phyloP scores from a whole-genome alignment of 2,329 filamentous ascomycete species.

The Zelopaecilomyces penicillatus region DNA sequence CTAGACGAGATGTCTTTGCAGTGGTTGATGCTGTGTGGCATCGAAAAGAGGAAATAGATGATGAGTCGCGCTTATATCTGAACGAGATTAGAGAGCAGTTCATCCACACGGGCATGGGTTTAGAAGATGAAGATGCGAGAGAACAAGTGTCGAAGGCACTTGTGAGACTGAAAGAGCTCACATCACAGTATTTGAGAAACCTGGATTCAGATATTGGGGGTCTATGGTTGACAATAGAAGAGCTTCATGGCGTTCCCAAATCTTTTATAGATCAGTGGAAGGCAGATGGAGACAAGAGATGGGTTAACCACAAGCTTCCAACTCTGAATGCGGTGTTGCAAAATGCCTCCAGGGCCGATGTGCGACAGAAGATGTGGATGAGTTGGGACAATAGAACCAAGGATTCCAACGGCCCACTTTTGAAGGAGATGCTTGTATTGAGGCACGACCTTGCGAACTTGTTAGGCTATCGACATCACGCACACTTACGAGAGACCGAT shows the following conservation, averaged over 20 bases:
- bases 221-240: slow-evolving; percentile 59
- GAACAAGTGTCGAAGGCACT: slow-evolving; percentile 1
- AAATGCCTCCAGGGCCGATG: slow-evolving; percentile 24
- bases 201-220: slow-evolving; percentile 68
- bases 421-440: slow-evolving; percentile 59
- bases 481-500: slow-evolving; percentile 6
- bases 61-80: slow-evolving; percentile 1
- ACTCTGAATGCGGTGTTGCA: slow-evolving; percentile 5
- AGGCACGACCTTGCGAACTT: slow-evolving; percentile 65
- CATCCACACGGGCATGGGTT: slow-evolving; percentile 1
- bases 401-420: slow-evolving; percentile 54
- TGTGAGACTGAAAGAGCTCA: slow-evolving; percentile 2
- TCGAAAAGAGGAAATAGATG: slow-evolving; percentile 1
- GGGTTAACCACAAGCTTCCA: slow-evolving; percentile 6
- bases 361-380: slow-evolving; percentile 56
- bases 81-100: slow-evolving; percentile 2
- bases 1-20: slow-evolving; percentile 66
- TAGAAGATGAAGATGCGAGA: slow-evolving; percentile 1
- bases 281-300: slow-evolving; percentile 5
- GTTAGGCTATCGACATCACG: slow-evolving; percentile 51
- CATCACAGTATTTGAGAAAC: slow-evolving; percentile 40
- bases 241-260: slow-evolving; percentile 64
- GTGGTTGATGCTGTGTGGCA: slow-evolving; percentile 42
- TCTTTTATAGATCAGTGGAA: slow-evolving; percentile 46
- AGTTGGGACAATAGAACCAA: slow-evolving; percentile 63